phyloP scores from a whole-genome alignment of 805 yeast species.

The Cyberlindnera galapagoensis region DNA sequence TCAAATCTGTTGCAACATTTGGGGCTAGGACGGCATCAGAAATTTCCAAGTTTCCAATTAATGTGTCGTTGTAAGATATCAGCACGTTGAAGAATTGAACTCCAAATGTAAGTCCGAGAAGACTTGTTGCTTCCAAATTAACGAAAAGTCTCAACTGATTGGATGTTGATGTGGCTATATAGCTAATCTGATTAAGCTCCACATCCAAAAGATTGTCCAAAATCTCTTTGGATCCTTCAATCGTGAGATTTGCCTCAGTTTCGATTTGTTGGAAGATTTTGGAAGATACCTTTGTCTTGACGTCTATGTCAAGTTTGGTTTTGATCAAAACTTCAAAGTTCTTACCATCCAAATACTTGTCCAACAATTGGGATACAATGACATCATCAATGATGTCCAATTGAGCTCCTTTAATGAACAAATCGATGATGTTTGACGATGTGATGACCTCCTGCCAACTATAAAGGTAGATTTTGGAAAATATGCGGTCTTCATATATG shows the following conservation, averaged over 20 bases:
- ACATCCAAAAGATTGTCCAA: conserved; percentile 5
- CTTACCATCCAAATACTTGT: conserved; percentile 7
- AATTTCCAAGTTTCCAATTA: conserved; percentile 28
- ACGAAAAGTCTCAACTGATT: conserved; percentile 24
- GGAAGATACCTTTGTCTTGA: conserved; percentile 21
- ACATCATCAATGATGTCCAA: conserved; percentile 17
- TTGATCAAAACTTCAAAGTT: conserved; percentile 2
- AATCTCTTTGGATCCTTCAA: conserved; percentile 3
- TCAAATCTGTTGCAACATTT: conserved; percentile 12
- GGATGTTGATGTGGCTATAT: conserved; percentile 24
- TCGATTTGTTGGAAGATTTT: conserved; percentile 18
- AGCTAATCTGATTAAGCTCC: conserved; percentile 13
- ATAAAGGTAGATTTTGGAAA: conserved; percentile 12
- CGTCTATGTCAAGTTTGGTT: conserved; percentile 14
- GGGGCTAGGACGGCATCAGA: conserved; percentile 20
- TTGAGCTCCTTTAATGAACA: conserved; percentile 14
- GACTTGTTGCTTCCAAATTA: conserved; percentile 29
- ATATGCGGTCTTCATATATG: conserved; percentile 5
- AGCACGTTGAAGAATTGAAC: conserved; percentile 24
- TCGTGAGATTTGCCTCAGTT: conserved; percentile 1
- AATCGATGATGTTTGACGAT: not conserved
- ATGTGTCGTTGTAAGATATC: conserved; percentile 28
- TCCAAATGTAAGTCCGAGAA: conserved; percentile 24
- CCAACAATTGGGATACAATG: conserved; percentile 4
- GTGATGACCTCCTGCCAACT: conserved; percentile 21